Percentiles rank a stretch among this genome's conserved stretches.
Evolutionary conservation across 768 basidiomycete genomes (phyloP).

Genomic region (Boletus patriciae): DNA sequence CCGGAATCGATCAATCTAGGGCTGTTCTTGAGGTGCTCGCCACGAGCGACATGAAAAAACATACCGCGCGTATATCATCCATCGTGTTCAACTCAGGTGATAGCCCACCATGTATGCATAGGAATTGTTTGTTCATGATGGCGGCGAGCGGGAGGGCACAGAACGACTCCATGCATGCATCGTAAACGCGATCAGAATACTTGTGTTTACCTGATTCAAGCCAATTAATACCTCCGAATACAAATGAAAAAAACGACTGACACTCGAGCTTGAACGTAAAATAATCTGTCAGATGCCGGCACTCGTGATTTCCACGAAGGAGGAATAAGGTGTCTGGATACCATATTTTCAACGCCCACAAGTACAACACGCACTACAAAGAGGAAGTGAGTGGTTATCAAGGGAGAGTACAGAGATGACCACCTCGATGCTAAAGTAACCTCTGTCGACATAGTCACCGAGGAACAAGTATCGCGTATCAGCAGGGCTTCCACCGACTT

Average conservation of each 20-base stretch:
- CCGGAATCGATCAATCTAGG: conserved; percentile 93
- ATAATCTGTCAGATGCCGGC: conserved; percentile 96
- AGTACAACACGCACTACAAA: conserved; percentile 87
- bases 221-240: too few species aligned
- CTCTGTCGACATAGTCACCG: conserved; percentile 91
- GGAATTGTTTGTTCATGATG: conserved; percentile 99
- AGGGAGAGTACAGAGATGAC: conserved; percentile 8
- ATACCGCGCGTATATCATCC: conserved; percentile 55
- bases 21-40: neutral
- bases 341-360: conserved; percentile 99
- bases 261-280: conserved; percentile 99
- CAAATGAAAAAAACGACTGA: too few species aligned
- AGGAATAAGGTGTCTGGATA: conserved; percentile 97
- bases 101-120: conserved; percentile 97
- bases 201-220: conserved; percentile 85
- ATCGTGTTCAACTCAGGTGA: conserved; percentile 94
- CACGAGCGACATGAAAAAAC: conserved; percentile 28
- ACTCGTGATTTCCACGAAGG: conserved; percentile 97
- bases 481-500: conserved; percentile 92
- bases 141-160: conserved; percentile 86
- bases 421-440: conserved; percentile 93
- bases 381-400: conserved; percentile 1
- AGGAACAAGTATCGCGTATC: conserved; percentile 91
- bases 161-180: conserved; percentile 84
- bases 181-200: conserved; percentile 95